These are phyloP conservation scores for Cladosporium sp. DNA, from an alignment of 2,329 filamentous ascomycete species.

Conservation along the genomic window DNA sequence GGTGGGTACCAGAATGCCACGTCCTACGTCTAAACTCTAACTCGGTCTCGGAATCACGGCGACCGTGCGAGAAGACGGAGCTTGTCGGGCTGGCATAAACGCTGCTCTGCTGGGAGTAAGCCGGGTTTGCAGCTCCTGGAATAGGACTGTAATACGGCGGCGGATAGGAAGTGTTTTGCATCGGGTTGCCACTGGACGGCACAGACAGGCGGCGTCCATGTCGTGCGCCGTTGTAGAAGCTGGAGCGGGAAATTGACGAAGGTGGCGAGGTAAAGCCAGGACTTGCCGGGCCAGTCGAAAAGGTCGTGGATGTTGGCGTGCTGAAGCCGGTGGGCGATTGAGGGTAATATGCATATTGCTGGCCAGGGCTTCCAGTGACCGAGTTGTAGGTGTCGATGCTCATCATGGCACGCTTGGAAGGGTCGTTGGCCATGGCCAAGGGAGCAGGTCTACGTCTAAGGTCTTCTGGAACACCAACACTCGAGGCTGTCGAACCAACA, in stretches of 20 bases:
- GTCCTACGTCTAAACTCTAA: slow-evolving; percentile 79
- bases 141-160: slow-evolving; percentile 53
- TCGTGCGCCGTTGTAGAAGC: slow-evolving; percentile 68
- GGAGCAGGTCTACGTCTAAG: slow-evolving; percentile 71
- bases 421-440: slow-evolving; percentile 75
- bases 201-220: slow-evolving; percentile 76
- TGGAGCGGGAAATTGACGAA: slow-evolving; percentile 63
- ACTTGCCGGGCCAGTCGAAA: slow-evolving; percentile 71
- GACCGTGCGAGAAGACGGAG: slow-evolving; percentile 58
- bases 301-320: slow-evolving; percentile 80
- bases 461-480: slow-evolving; percentile 62
- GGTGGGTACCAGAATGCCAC: slow-evolving; percentile 78
- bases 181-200: slow-evolving; percentile 70
- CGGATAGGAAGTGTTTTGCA: slow-evolving; percentile 54
- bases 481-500: slow-evolving; percentile 71
- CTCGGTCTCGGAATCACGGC: slow-evolving; percentile 66
- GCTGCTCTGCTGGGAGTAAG: slow-evolving; percentile 56
- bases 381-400: slow-evolving; percentile 62
- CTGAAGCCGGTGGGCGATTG: slow-evolving; percentile 71
- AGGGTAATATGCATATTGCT: slow-evolving; percentile 61
- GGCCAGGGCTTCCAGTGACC: slow-evolving; percentile 57
- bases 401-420: slow-evolving; percentile 55
- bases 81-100: slow-evolving; percentile 64
- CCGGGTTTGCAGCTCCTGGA: slow-evolving; percentile 47
- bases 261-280: slow-evolving; percentile 77